Conservation (phyloP, 2,329 filamentous ascomycete species). For the Leptodontidium sp. region DNA sequence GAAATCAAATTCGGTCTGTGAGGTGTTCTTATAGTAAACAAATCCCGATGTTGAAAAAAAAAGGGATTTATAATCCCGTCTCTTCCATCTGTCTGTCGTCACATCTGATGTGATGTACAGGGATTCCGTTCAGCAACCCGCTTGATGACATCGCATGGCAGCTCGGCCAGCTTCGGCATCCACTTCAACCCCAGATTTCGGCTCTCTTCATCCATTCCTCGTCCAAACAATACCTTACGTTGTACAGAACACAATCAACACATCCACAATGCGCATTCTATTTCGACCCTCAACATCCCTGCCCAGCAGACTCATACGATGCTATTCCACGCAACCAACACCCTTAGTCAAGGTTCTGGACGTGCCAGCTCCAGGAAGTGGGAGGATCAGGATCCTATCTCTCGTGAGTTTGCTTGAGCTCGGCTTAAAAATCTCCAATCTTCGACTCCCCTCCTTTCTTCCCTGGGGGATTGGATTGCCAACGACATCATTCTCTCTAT, state of each 20-base stretch:
- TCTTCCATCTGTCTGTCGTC: not conserved
- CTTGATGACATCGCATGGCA: conserved; percentile 21
- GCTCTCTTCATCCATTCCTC: not conserved
- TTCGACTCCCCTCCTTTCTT: not conserved
- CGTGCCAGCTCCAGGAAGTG: conserved; percentile 49
- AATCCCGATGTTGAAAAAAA: not conserved
- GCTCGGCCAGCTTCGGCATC: conserved; percentile 18
- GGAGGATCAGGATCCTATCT: conserved; percentile 81
- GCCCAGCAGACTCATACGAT: conserved; percentile 20
- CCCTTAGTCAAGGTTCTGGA: conserved; percentile 34
- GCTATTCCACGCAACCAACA: conserved; percentile 28
- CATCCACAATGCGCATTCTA: conserved; percentile 21
- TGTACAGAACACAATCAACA: not conserved
- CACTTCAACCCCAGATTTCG: conserved; percentile 21
- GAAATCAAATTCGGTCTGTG: too few relatives aligned
- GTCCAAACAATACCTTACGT: not conserved
- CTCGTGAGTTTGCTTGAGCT: conserved; percentile 22
- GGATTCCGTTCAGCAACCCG: conserved; percentile 1
- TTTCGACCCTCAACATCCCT: conserved; percentile 17
- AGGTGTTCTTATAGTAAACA: not conserved
- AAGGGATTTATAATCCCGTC: not conserved
- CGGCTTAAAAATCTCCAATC: conserved; percentile 1
- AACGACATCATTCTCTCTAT: not conserved
- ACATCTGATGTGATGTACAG: conserved; percentile 5
- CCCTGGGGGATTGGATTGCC: conserved; percentile 1